A percentile compares a stretch with the other conserved stretches of the same genome.
Conservation (phyloP, 1,139 yeast genomes). For the Suhomyces atakaporum region DNA sequence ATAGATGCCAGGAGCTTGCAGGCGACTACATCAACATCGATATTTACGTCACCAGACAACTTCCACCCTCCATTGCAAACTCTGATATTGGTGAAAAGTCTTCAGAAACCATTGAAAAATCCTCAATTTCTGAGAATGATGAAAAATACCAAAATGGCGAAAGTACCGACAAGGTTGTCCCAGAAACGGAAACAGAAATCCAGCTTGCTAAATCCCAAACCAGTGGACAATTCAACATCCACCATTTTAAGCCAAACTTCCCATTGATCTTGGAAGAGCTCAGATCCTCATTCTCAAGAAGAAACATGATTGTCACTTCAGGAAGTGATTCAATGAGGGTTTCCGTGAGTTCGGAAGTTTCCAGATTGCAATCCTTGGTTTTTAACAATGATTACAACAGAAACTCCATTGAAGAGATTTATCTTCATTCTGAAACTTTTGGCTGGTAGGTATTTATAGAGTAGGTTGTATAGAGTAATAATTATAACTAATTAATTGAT, state of each 20-base stretch:
- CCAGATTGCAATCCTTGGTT: conserved; percentile 37
- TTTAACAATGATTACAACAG: conserved; percentile 31
- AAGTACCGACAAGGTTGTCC: not conserved
- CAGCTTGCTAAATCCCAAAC: conserved; percentile 2
- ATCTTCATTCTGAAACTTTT: conserved; percentile 59
- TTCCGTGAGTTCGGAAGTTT: conserved; percentile 46
- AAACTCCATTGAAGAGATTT: conserved; percentile 48
- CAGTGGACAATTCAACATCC: conserved; percentile 19
- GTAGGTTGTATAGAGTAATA: too few species aligned
- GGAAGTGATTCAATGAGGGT: conserved; percentile 51
- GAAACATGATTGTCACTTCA: conserved; percentile 52
- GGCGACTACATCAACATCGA: conserved; percentile 28
- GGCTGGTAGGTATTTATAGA: conserved; percentile 45
- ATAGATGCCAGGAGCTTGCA: conserved; percentile 25
- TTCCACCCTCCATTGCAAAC: not conserved
- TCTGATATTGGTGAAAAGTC: too few species aligned
- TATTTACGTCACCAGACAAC: conserved; percentile 26
- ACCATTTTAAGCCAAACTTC: conserved; percentile 39
- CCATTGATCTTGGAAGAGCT: conserved; percentile 21
- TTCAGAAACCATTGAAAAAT: too few species aligned
- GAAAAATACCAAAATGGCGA: too few species aligned
- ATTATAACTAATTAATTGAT: too few species aligned
- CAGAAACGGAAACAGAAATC: conserved; percentile 2
- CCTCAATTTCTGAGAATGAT: too few species aligned
- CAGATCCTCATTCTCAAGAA: conserved; percentile 27